Evolutionary conservation across 805 yeast species (phyloP).

Genomic region (Candida succiphila): DNA sequence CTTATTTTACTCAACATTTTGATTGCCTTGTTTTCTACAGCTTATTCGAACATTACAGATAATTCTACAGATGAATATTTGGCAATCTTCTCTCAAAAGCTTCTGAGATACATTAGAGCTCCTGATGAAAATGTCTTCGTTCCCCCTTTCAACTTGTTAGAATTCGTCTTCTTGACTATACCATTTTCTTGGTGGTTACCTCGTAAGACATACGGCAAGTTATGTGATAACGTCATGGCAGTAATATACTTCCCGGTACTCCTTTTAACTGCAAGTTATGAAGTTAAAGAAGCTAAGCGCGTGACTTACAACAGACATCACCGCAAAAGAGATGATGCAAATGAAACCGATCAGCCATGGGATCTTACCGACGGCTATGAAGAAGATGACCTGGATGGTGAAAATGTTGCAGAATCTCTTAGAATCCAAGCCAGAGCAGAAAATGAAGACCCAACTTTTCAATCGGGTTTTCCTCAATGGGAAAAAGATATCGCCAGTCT

Average conservation of each 20-base stretch:
- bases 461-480: constrained; percentile 42
- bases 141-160: constrained; percentile 77
- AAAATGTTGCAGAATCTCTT: constrained; percentile 26
- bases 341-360: constrained; percentile 73
- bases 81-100: constrained; percentile 78
- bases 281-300: constrained; percentile 57
- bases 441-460: constrained; percentile 56
- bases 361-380: constrained; percentile 69
- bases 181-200: constrained; percentile 29
- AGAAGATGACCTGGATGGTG: constrained; percentile 23
- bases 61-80: constrained; percentile 80
- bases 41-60: constrained; percentile 70
- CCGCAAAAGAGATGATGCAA: constrained; percentile 66
- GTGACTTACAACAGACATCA: constrained; percentile 60
- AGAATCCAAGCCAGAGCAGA: constrained; percentile 55
- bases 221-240: constrained; percentile 52
- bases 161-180: constrained; percentile 39
- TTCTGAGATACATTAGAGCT: constrained; percentile 74
- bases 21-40: constrained; percentile 78
- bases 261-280: constrained; percentile 49
- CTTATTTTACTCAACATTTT: constrained; percentile 74
- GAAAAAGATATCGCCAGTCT: constrained; percentile 33
- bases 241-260: constrained; percentile 62
- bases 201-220: constrained; percentile 16
- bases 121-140: constrained; percentile 81